A percentile compares a stretch with the other conserved stretches of the same genome.
Conservation (phyloP, 176 grass and related monocot genomes). For the Luzula sylvatica region DNA sequence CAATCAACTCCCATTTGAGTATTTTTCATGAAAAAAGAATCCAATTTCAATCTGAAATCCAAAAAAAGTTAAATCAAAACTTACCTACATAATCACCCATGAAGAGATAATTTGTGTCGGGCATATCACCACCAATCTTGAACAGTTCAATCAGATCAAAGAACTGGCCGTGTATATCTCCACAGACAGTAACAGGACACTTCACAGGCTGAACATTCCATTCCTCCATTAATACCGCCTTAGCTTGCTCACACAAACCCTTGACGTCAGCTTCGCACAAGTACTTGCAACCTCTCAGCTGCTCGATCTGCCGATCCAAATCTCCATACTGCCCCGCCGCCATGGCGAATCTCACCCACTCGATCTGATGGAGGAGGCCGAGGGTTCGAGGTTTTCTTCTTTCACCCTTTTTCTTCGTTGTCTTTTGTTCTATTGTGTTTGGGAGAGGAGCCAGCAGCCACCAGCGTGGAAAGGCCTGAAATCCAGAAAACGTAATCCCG, state of each 20-base stretch:
- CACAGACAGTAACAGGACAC: conserved; percentile 57
- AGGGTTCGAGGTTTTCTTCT: too few relatives aligned
- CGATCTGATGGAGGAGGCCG: not conserved
- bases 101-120: conserved; percentile 60
- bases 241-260: conserved; percentile 54
- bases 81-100: conserved; percentile 30
- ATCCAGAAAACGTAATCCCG: too few relatives aligned
- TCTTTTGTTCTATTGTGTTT: too few relatives aligned
- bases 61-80: conserved; percentile 9
- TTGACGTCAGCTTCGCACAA: conserved; percentile 46
- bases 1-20: conserved; percentile 11
- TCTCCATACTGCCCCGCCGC: conserved; percentile 39
- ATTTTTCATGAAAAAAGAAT: not conserved
- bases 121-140: conserved; percentile 38
- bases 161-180: conserved; percentile 75
- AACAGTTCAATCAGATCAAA: conserved; percentile 75
- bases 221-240: conserved; percentile 70
- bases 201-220: conserved; percentile 73
- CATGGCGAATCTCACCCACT: conserved; percentile 20
- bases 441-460: too few relatives aligned
- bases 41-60: conserved; percentile 8
- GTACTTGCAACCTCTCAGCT: conserved; percentile 56
- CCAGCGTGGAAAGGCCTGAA: too few relatives aligned
- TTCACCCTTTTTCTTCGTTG: too few relatives aligned
- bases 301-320: conserved; percentile 70